A percentile compares a stretch with the other conserved stretches of the same genome.
Conservation (phyloP, 768 basidiomycete species). For the Cystobasidium ongulense region DNA sequence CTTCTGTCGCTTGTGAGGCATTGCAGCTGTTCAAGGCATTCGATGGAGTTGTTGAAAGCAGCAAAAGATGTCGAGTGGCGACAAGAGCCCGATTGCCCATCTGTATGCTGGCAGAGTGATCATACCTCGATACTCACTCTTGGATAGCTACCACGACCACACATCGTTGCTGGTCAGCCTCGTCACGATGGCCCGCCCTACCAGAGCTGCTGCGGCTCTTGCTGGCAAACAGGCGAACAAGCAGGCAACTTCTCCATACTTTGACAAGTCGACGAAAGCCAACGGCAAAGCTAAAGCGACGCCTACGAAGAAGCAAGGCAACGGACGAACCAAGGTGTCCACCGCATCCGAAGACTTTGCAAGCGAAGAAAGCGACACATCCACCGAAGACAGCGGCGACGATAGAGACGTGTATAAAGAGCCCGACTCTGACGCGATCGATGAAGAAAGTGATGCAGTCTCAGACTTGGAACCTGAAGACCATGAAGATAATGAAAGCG, state of each 20-base stretch:
- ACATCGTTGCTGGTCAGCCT: not conserved
- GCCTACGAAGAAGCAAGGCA: not conserved
- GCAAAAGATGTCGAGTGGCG: not conserved
- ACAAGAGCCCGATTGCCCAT: not conserved
- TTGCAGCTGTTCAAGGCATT: not conserved
- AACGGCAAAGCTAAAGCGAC: constrained; percentile 10
- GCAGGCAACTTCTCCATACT: not conserved
- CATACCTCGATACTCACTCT: not conserved
- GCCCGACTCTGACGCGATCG: constrained; percentile 26
- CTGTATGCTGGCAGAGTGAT: not conserved
- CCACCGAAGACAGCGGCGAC: not conserved
- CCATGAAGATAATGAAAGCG: not conserved
- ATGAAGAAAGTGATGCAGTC: constrained; percentile 18
- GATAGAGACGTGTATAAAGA: constrained; percentile 19
- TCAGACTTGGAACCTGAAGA: constrained; percentile 22
- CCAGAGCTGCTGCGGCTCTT: constrained; percentile 6
- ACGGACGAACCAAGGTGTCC: not conserved
- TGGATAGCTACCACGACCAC: not conserved
- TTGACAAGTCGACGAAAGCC: not conserved
- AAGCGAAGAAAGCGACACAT: not conserved
- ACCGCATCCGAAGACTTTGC: not conserved
- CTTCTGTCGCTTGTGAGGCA: constrained; percentile 29
- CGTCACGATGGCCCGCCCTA: not conserved
- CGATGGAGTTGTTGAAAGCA: not conserved
- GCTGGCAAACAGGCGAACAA: not conserved